These are phyloP conservation scores for Astragalus glycyphyllos DNA, from an alignment of 306 rosid genomes.

Conservation along the genomic window DNA sequence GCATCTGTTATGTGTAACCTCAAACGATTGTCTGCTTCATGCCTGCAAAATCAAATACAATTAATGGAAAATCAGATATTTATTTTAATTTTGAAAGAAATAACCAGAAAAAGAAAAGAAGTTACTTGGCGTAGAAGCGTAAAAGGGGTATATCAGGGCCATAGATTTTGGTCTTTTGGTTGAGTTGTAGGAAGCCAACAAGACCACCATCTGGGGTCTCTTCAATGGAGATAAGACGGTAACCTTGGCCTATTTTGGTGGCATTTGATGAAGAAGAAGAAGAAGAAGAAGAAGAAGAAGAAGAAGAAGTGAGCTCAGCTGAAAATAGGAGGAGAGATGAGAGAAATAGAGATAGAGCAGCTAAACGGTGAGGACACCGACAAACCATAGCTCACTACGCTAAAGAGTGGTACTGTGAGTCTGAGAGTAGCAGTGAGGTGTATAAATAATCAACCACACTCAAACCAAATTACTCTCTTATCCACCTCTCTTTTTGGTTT, in stretches of 20 bases:
- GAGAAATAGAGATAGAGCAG: conserved; percentile 43
- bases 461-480: no score
- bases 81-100: not conserved
- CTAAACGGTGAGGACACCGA: not conserved
- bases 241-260: conserved; percentile 77
- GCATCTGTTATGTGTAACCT: conserved; percentile 91
- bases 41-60: conserved; percentile 53
- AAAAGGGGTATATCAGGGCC: conserved; percentile 83
- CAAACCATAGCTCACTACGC: conserved; percentile 42
- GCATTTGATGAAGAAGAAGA: not conserved
- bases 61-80: not conserved
- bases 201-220: conserved; percentile 75
- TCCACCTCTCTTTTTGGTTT: no score
- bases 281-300: conserved; percentile 43
- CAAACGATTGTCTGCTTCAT: conserved; percentile 78
- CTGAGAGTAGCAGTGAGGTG: conserved; percentile 20
- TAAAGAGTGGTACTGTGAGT: not conserved
- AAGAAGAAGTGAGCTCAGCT: conserved; percentile 36
- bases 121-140: conserved; percentile 81
- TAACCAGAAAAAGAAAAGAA: not conserved
- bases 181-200: conserved; percentile 70
- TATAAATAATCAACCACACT: conserved; percentile 36
- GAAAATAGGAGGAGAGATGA: conserved; percentile 39
- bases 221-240: conserved; percentile 74
- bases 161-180: conserved; percentile 57